Percentiles rank a stretch among this genome's conserved stretches.
Evolutionary conservation across 108 stramenopile genomes (phyloP).

Genomic region (Conticribra weissflogii): DNA sequence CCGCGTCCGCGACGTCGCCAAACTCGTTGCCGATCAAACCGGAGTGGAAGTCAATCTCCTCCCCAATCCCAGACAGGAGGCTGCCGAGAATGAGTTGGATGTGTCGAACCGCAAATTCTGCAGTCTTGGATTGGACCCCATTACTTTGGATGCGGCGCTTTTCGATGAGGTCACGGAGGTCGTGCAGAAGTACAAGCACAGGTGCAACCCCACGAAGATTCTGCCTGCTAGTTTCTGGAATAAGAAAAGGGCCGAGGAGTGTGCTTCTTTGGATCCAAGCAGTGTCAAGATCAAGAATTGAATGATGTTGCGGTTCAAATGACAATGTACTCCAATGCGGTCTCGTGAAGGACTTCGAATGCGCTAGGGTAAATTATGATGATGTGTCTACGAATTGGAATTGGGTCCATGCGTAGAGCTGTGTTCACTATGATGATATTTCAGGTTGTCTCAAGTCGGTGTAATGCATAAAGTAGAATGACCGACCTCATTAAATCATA

Average conservation of each 20-base stretch:
- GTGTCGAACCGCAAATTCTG: constrained; percentile 96
- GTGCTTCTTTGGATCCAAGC: constrained; percentile 72
- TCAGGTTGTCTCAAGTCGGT: too few species aligned
- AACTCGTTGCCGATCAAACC: constrained; percentile 90
- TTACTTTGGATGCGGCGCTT: constrained; percentile 87
- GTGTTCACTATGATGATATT: too few species aligned
- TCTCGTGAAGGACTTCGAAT: too few species aligned
- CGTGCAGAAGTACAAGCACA: constrained; percentile 92
- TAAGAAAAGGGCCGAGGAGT: constrained; percentile 89
- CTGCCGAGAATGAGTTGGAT: constrained; percentile 97
- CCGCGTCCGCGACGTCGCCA: constrained; percentile 95
- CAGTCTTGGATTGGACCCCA: constrained; percentile 92
- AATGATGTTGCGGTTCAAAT: too few species aligned
- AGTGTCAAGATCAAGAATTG: constrained; percentile 75
- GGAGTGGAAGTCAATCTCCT: constrained; percentile 91
- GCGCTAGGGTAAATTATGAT: too few species aligned
- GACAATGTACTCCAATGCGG: too few species aligned
- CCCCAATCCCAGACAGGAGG: constrained; percentile 97
- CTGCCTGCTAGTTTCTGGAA: constrained; percentile 97
- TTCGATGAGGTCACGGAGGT: constrained; percentile 95
- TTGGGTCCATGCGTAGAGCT: too few species aligned
- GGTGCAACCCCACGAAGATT: constrained; percentile 92
- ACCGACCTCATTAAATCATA: too few species aligned
- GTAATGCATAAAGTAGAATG: too few species aligned
- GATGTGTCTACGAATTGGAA: too few species aligned